phyloP scores from a whole-genome alignment of 1,284 basidiomycete genomes.

The Filobasidium uniguttulatum region DNA sequence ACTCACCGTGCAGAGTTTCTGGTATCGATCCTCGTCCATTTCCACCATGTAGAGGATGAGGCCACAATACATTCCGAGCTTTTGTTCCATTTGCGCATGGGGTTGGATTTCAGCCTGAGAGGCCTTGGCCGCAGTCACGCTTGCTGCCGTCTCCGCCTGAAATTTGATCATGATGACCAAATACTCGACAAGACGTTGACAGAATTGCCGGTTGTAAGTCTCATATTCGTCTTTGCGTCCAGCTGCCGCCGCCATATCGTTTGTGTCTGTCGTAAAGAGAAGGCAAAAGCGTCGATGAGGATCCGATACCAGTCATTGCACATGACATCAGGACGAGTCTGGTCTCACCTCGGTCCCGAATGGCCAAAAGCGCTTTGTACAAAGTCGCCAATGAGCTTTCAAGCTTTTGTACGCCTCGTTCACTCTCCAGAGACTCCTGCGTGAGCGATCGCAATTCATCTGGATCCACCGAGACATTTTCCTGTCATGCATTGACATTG shows the following conservation, averaged over 20 bases:
- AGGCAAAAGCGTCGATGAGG: background rate
- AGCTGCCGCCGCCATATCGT: constrained; percentile 88
- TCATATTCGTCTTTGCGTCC: constrained; percentile 79
- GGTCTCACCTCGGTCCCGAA: constrained; percentile 63
- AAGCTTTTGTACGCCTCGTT: constrained; percentile 57
- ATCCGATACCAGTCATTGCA: background rate
- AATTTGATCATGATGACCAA: constrained; percentile 79
- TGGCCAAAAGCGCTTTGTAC: constrained; percentile 90
- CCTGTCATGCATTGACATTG: constrained; percentile 39
- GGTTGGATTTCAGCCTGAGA: constrained; percentile 38
- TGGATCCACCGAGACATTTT: constrained; percentile 82
- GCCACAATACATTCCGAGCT: constrained; percentile 76
- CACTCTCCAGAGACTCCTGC: constrained; percentile 70
- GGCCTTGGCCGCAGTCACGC: constrained; percentile 23
- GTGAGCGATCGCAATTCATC: constrained; percentile 61
- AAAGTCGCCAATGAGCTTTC: constrained; percentile 73
- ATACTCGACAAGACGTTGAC: constrained; percentile 77
- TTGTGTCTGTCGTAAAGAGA: constrained; percentile 26
- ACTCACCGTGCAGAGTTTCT: constrained; percentile 70
- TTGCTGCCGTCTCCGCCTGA: constrained; percentile 36
- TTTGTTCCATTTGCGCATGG: constrained; percentile 62
- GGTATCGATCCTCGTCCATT: constrained; percentile 75
- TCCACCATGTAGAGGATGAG: constrained; percentile 88
- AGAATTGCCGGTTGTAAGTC: constrained; percentile 76
- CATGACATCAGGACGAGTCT: too few relatives aligned